Evolutionary conservation across 805 yeast species (phyloP).

Genomic region (Saccharomycopsis javanensis): DNA sequence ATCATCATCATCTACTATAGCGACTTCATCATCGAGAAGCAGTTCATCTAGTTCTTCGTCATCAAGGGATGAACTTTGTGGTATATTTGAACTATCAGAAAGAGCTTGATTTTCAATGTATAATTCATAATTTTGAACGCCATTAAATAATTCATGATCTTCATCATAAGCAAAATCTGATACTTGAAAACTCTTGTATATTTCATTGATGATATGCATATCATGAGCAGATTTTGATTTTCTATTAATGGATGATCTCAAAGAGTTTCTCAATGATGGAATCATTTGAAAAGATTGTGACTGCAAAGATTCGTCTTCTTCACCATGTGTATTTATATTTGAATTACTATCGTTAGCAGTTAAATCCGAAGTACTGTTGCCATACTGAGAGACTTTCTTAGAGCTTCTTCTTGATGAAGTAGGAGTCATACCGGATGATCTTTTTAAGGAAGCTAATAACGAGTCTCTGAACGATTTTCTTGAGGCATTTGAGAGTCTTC

Average conservation of each 20-base stretch:
- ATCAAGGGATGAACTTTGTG: conserved; percentile 1
- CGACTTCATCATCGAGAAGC: background rate
- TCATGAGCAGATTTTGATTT: conserved; percentile 19
- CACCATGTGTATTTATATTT: background rate
- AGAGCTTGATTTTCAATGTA: conserved; percentile 17
- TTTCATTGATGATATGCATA: conserved; percentile 20
- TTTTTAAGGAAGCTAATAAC: conserved; percentile 10
- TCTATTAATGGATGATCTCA: conserved; percentile 15
- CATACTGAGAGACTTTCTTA: conserved; percentile 4
- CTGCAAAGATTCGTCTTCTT: background rate
- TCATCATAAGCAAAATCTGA: conserved; percentile 77
- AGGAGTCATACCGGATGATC: conserved; percentile 7
- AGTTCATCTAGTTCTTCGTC: conserved; percentile 15
- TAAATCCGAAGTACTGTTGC: conserved; percentile 1
- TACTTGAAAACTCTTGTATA: conserved; percentile 36
- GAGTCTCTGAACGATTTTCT: conserved; percentile 15
- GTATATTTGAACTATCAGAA: conserved; percentile 3
- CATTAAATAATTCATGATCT: conserved; percentile 62
- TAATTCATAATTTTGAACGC: conserved; percentile 31
- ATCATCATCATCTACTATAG: conserved; percentile 17
- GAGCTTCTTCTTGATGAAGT: conserved; percentile 6
- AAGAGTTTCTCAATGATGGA: conserved; percentile 16
- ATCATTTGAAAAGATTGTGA: conserved; percentile 8
- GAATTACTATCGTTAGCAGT: background rate
- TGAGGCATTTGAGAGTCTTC: conserved; percentile 1